These are phyloP conservation scores for Thelephora ganbajun DNA, from an alignment of 768 basidiomycete genomes.

Conservation along the genomic window DNA sequence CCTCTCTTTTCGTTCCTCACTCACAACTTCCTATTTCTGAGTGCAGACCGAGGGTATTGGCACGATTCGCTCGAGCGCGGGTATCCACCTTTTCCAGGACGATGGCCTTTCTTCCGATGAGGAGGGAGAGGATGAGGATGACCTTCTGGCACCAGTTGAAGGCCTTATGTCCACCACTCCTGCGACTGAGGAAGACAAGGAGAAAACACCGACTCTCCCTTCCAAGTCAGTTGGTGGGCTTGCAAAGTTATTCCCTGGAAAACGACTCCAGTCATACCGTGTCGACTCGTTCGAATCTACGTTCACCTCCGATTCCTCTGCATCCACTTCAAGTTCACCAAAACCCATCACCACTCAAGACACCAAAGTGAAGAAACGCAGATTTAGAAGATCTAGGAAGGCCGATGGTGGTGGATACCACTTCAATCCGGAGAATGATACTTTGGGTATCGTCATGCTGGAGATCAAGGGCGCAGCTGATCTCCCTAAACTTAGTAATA, in stretches of 20 bases:
- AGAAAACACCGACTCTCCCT: not conserved
- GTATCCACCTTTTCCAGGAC: slow-evolving; percentile 48
- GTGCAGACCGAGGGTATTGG: slow-evolving; percentile 74
- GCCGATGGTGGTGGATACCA: slow-evolving; percentile 28
- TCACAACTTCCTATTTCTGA: not conserved
- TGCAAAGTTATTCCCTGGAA: not conserved
- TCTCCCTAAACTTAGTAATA: slow-evolving; percentile 75
- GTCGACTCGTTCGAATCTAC: slow-evolving; percentile 6
- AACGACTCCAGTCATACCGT: not conserved
- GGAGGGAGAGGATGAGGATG: slow-evolving; percentile 21
- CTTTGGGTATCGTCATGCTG: slow-evolving; percentile 89
- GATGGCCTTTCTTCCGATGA: slow-evolving; percentile 58
- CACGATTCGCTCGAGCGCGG: slow-evolving; percentile 54
- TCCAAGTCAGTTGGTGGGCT: slow-evolving; percentile 3
- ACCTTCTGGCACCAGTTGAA: slow-evolving; percentile 15
- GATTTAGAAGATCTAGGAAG: slow-evolving; percentile 27
- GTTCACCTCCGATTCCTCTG: slow-evolving; percentile 12
- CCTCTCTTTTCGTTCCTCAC: not conserved
- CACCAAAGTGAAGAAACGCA: slow-evolving; percentile 21
- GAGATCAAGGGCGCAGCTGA: slow-evolving; percentile 80
- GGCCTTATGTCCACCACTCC: not conserved
- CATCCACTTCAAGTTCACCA: slow-evolving; percentile 12
- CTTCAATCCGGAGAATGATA: slow-evolving; percentile 61
- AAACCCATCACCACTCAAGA: slow-evolving; percentile 16
- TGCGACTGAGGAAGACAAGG: not conserved